phyloP scores from a whole-genome alignment of 257 asterid species.

The Solanum paucissectum region DNA sequence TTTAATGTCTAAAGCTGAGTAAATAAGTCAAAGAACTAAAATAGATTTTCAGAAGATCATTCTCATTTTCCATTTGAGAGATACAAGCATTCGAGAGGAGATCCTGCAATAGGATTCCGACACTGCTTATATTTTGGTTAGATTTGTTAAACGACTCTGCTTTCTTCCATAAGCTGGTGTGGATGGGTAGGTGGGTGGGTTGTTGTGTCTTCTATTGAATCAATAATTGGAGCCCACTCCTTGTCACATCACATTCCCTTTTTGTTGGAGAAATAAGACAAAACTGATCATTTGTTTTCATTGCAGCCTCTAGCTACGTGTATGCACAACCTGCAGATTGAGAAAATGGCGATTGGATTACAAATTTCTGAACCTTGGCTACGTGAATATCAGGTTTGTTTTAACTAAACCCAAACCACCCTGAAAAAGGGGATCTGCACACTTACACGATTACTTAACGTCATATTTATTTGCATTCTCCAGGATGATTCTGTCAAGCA shows the following conservation, averaged over 20 bases:
- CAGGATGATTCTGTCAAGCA: neutral
- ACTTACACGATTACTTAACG: neutral
- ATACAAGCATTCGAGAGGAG: neutral
- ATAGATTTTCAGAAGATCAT: neutral
- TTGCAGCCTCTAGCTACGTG: constrained; percentile 88
- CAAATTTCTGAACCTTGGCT: constrained; percentile 81
- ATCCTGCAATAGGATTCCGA: neutral
- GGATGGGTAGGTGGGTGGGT: neutral
- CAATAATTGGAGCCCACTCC: neutral
- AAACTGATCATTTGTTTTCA: neutral
- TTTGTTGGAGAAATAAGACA: neutral
- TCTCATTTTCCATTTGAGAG: neutral
- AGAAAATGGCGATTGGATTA: constrained; percentile 76
- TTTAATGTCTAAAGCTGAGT: neutral
- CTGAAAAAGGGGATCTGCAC: neutral
- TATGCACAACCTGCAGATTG: constrained; percentile 79
- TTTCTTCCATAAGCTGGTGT: neutral
- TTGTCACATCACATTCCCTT: neutral
- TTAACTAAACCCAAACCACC: neutral
- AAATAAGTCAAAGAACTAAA: neutral
- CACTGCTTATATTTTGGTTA: neutral
- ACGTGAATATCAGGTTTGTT: constrained; percentile 86
- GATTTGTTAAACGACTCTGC: neutral
- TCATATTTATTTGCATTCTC: neutral
- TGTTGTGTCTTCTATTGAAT: neutral